Base-by-base conservation (phyloP, 768 basidiomycete species). In the Tylopilus sp. region DNA sequence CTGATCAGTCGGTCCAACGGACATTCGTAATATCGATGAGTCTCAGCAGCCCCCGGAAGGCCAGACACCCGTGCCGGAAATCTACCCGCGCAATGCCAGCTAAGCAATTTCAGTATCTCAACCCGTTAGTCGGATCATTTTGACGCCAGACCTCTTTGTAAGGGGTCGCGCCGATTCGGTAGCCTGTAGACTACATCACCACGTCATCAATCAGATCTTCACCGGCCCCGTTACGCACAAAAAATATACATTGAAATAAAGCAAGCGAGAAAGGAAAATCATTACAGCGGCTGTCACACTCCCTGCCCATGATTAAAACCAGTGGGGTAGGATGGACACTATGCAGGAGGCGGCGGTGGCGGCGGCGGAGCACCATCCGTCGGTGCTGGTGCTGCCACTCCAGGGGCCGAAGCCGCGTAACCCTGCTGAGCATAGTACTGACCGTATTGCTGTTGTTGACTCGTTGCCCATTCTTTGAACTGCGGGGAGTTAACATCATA, bases 401-500 rank as follows among this genome's bases (percentile, higher is more conserved):
- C 7, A 28, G 3, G 8, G 28, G 28, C 28, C 28, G 28, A 28
- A 28, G 67, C 57, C 18, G 61, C 66, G 51, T 85, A 81, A 1
- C 77, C 81, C 47, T 81, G 76, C 46, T 81, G 77, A 15, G 79
- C 77, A 61, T 90, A 89, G 67, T 89, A 89, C 52, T 88, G 84
- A 13, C 75, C 77, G 58, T 91, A 89, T 60, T 86, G 83, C 57
- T 88, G 85, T 55, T 81, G 80, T 40, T 74, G 73, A 49, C 63
- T 66, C 10, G 85, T 81, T 35, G 81, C 81, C 89, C 89, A 91
- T 59, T 87, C 81, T 65, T 88, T 90, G 67, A 91, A 91, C 59
- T 90, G 80, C 2, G 78, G 62, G 3, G 90, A 87, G 63, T 91
- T 91, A 53, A 91, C 85, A 59, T 92, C 90, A 67, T 91, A 91